phyloP scores from a whole-genome alignment of 345 rosid species.

The Excoecaria cochinchinensis region DNA sequence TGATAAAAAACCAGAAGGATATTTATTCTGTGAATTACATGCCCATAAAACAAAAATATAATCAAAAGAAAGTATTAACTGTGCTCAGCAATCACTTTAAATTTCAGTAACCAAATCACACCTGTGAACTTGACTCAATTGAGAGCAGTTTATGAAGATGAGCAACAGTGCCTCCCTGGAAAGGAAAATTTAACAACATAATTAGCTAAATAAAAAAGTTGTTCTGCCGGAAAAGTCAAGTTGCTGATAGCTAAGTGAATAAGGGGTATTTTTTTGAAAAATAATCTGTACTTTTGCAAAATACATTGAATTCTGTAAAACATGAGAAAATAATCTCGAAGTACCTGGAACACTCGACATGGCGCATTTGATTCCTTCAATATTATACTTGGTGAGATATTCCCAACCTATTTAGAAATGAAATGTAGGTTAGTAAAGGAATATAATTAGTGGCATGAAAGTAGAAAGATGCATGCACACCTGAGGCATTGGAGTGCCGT shows the following conservation, averaged over 20 bases:
- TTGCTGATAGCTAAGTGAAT: neutral
- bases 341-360: conserved; percentile 74
- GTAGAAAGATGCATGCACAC: conserved; percentile 30
- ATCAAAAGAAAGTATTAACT: too few species aligned
- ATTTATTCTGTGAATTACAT: neutral
- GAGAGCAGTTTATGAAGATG: conserved; percentile 97
- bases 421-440: neutral
- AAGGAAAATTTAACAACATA: conserved; percentile 19
- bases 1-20: neutral
- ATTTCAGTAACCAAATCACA: conserved; percentile 14
- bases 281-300: too few species aligned
- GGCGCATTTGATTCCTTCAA: conserved; percentile 41
- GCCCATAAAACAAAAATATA: neutral
- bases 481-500: conserved; percentile 95
- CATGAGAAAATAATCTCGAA: neutral
- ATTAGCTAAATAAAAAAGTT: neutral
- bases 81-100: neutral
- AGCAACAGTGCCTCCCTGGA: conserved; percentile 87
- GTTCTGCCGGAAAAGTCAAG: neutral
- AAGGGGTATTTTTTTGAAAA: neutral
- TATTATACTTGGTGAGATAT: conserved; percentile 38
- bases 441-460: neutral
- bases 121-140: conserved; percentile 95
- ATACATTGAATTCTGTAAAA: neutral
- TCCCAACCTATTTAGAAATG: conserved; percentile 58